Base-by-base conservation (phyloP, 257 asterid genomes). In the Fraxinus quadrangulata region DNA sequence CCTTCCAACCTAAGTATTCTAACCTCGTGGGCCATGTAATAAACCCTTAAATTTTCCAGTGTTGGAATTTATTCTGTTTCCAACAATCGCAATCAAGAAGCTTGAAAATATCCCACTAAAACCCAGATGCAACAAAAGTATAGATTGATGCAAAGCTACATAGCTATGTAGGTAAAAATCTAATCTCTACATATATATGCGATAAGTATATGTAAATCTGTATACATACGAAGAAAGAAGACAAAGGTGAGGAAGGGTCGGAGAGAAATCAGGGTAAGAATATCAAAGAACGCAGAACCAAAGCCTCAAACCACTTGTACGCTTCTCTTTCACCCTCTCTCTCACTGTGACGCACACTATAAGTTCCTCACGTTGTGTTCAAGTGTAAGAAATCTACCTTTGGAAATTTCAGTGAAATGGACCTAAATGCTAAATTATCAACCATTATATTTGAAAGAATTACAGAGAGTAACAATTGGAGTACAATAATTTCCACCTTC, bases 21-120 rank as follows among this genome's bases (percentile, higher is more conserved):
- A 65, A 70, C 75, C 42, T 68, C 59, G 70, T 72, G 79, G 86
- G 83, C 84, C 77, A 71, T n/a, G 33, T 51, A 39, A 42, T 34
- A 81, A 85, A 81, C 79, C 79, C 84, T 56, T 76, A 54, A 74
- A 78, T 78, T 77, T 69, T 75, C 75, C 82, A 74, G 30, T 68
- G 81, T 72, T 42, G 66, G 36, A 81, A 75, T 34, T 73, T 76
- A 86, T 85, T 78, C 78, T 75, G 75, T 76, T 71, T 74, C 71
- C 78, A 61, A 85, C 66, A 56, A 88, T 87, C 77, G 83, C 86
- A 87, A 42, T 42, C 36, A 56, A 67, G 56, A 73, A 65, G 70
- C 78, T 33, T 8, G 39, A 75, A 59, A 67, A 34, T 49, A 73
- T 10, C 39, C 65, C 40, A 54, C 75, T 28, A 30, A 42, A 42